Percentiles rank a stretch among this genome's conserved stretches.
phyloP scores from a whole-genome alignment of 768 basidiomycete genomes.

The Neoboletus magnificus region DNA sequence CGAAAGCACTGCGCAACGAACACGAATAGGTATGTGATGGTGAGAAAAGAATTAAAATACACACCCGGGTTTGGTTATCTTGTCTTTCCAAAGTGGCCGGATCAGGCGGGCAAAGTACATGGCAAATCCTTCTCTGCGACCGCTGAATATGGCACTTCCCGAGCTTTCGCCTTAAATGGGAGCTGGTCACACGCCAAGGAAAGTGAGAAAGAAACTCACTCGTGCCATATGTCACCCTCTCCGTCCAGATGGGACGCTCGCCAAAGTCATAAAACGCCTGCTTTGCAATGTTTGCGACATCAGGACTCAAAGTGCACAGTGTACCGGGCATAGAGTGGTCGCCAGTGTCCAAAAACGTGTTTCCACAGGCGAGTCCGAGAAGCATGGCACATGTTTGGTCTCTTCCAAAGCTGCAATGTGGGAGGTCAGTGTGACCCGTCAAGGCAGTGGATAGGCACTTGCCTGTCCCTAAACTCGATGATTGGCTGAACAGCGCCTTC shows the following conservation, averaged over 20 bases:
- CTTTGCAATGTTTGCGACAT: conserved; percentile 69
- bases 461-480: conserved; percentile 81
- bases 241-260: conserved; percentile 79
- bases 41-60: conserved; percentile 12
- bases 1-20: conserved; percentile 34
- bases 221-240: conserved; percentile 72
- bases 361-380: conserved; percentile 79
- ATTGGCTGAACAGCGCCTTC: conserved; percentile 77
- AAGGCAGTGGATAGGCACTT: conserved; percentile 11
- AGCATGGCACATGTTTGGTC: conserved; percentile 94
- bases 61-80: conserved; percentile 65
- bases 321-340: conserved; percentile 44
- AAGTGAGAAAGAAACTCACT: conserved; percentile 38
- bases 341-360: conserved; percentile 68
- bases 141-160: conserved; percentile 78
- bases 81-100: conserved; percentile 83
- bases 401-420: conserved; percentile 68
- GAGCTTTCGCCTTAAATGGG: conserved; percentile 53
- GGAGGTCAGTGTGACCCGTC: conserved; percentile 1
- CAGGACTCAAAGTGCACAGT: conserved; percentile 53
- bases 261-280: conserved; percentile 86
- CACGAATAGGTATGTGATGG: background rate
- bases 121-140: conserved; percentile 84
- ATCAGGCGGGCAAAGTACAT: conserved; percentile 84
- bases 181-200: conserved; percentile 1